Base-by-base conservation (phyloP, 169 alveolate species). In the Fabrea salina region DNA sequence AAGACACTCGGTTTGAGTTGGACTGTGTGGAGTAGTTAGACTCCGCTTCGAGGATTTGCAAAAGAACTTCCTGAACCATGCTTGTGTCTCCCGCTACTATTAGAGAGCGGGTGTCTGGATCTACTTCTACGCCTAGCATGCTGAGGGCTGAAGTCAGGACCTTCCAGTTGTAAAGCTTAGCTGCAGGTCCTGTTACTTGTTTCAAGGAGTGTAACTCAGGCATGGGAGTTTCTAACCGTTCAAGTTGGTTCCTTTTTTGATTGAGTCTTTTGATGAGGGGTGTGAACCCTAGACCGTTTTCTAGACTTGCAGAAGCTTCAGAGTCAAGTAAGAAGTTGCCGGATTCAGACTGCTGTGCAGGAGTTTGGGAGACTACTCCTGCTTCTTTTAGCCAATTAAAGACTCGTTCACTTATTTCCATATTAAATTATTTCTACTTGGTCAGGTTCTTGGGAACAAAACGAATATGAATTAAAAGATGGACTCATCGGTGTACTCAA, bases 101-200 rank as follows among this genome's bases (percentile, higher is more conserved):
- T n/a, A 87, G 75, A 56, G 79, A 44, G 40, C 76, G 83, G 0
- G 86, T 72, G 44, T 87, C 93, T 37, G 83, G 56, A 27, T 87
- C 90, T 22, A 84, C 51, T 13, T 27, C 41, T n/a, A 87, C 68
- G 19, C 74, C 77, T 4, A 84, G 39, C 33, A 61, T 81, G 19
- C 44, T 59, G 30, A 82, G 59, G 27, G 78, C 89, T 30, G 78
- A 70, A 16, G 58, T 8, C 16, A 88, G 53, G 30, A 79, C 53
- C 27, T 88, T 88, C 90, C 93, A 88, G 66, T 88, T 88, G 58
- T 84, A 88, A 25, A 88, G 77, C 53, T 80, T 85, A 4, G 93
- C 84, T 5, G 87, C 57, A 27, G 90, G 83, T 11, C 84, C 59
- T 19, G 56, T 54, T 27, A 43, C 81, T 37, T 74, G 41, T 56